phyloP scores from a whole-genome alignment of 768 basidiomycete genomes.

The Antrodiella citrinella region DNA sequence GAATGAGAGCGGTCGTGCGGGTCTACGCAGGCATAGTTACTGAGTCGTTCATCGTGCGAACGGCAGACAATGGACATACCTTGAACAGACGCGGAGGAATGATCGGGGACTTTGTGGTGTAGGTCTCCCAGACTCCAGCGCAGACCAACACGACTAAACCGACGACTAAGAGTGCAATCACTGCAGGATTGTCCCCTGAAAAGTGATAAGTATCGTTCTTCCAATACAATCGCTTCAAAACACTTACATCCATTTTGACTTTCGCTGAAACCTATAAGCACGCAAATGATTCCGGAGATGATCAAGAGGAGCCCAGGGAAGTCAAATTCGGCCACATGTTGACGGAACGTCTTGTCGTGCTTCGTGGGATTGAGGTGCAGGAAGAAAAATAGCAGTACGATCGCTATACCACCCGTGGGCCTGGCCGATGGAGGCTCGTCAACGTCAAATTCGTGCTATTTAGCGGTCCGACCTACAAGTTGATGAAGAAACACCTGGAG shows the following conservation, averaged over 20 bases:
- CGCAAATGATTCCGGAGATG: constrained; percentile 27
- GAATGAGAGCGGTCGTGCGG: constrained; percentile 27
- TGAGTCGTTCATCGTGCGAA: too few species aligned
- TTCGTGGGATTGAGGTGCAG: constrained; percentile 28
- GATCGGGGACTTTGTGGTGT: constrained; percentile 27
- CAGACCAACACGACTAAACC: constrained; percentile 24
- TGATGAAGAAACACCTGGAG: constrained; percentile 28
- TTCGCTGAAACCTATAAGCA: constrained; percentile 31
- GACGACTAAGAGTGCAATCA: constrained; percentile 29
- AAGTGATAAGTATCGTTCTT: neutral
- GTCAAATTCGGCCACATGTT: constrained; percentile 30
- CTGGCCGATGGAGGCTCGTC: too few species aligned
- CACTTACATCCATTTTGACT: constrained; percentile 25
- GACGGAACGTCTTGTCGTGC: constrained; percentile 22
- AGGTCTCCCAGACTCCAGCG: constrained; percentile 26
- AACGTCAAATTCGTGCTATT: too few species aligned
- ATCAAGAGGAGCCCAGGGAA: constrained; percentile 29
- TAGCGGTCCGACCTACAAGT: constrained; percentile 24
- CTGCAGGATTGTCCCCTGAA: constrained; percentile 23
- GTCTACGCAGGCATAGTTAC: constrained; percentile 21
- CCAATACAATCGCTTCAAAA: neutral
- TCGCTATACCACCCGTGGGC: constrained; percentile 29
- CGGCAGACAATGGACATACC: constrained; percentile 7
- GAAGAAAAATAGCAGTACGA: constrained; percentile 24
- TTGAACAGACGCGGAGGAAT: constrained; percentile 33